Evolutionary conservation across 192 early-diverging fungal species (phyloP), one percentile per base, ranked within the genome.

Genomic region (Spinellus fusiger): DNA sequence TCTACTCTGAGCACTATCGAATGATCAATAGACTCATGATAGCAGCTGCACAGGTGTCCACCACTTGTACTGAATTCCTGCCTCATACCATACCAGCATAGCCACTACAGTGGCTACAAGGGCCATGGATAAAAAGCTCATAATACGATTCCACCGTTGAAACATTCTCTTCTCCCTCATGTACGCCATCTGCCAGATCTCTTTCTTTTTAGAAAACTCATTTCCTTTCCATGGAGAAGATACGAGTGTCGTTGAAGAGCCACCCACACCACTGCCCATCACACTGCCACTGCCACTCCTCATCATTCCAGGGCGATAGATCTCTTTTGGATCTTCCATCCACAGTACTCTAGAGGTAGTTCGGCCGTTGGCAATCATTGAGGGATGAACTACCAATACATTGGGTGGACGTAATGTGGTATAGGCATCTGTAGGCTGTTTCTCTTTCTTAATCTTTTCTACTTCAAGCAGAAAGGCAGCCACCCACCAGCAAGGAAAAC

Each of bases 401-500:
- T 10, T 51, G 5, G 49, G 25, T 23, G 49, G 49, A 29, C 20
- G 22, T 4, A 12, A 13, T 27, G 23, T 16, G 35, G 35, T 37
- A 37, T 37, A 9, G 13, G 35, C 18, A 10, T 44, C 18, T 1
- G 31, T 29, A 20, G 22, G 50, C n/a, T 54, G 40, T n/a, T 38
- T 35, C 4, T 31, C 50, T 46, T 20, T 13, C 4, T 16, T 47
- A 18, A 55, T 40, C 4, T 25, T 25, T 20, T 52, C 57, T 16
- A 31, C 47, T 8, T 23, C 40, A 27, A 37, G n/a, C 3, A 28
- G 25, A 50, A 46, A 64, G 22, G 20, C 49, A 25, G 44, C 62
- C 12, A 48, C n/a, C 62, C 64, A 66, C 64, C 64, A 66, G 27
- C 56, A 57, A 25, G 64, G 64, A 59, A 66, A 66, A 23, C 49